Conservation (phyloP, 345 rosid species). For the Populus simonii region DNA sequence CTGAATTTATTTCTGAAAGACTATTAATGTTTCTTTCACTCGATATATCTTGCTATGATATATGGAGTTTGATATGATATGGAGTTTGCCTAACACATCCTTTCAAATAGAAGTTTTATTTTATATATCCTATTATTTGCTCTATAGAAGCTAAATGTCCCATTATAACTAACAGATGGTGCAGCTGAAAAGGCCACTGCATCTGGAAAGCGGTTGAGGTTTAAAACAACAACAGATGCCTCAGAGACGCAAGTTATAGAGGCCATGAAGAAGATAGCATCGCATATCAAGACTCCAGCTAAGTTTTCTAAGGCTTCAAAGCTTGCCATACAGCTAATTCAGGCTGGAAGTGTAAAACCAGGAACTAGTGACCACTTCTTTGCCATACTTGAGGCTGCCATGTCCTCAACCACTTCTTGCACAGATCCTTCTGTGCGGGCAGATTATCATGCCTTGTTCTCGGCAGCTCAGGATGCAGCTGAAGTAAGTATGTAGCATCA, state of each 20-base stretch:
- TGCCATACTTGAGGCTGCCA: slow-evolving; percentile 79
- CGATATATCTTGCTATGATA: too few relatives aligned
- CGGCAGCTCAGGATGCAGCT: slow-evolving; percentile 73
- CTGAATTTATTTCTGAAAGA: too few relatives aligned
- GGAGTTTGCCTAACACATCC: too few relatives aligned
- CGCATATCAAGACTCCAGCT: slow-evolving; percentile 68
- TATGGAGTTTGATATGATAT: too few relatives aligned
- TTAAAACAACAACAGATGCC: slow-evolving; percentile 86
- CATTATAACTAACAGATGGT: slow-evolving; percentile 21
- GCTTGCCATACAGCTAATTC: slow-evolving; percentile 81
- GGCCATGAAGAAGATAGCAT: slow-evolving; percentile 92
- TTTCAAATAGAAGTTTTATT: neutral
- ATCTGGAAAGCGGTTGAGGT: slow-evolving; percentile 54
- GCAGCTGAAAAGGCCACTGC: slow-evolving; percentile 31
- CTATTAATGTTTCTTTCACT: too few relatives aligned
- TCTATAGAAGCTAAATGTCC: slow-evolving; percentile 2
- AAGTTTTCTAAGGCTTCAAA: slow-evolving; percentile 89
- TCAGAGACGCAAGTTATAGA: slow-evolving; percentile 77
- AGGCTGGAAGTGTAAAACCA: slow-evolving; percentile 88
- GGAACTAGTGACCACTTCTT: slow-evolving; percentile 68
- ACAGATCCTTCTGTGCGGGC: slow-evolving; percentile 69
- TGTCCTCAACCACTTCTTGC: slow-evolving; percentile 65
- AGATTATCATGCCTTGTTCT: slow-evolving; percentile 77
- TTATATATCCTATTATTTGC: neutral
- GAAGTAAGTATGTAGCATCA: slow-evolving; percentile 44